These are phyloP conservation scores for Wallacemonas sp. DNA, from an alignment of 208 protist species.

Conservation along the genomic window DNA sequence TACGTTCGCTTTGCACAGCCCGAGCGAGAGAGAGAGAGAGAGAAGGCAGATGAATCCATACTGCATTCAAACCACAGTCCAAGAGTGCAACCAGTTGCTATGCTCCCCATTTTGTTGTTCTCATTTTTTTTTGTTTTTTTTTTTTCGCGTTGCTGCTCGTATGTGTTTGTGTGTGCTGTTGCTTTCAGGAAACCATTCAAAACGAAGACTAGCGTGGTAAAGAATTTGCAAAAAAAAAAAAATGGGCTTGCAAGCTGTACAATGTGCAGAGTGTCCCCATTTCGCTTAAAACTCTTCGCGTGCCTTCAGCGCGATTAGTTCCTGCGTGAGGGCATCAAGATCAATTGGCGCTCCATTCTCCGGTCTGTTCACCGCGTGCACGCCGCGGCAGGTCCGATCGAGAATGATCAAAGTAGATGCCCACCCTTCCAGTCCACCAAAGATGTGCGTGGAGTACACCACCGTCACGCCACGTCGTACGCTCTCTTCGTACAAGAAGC, in stretches of 20 bases:
- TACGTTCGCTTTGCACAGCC: neutral
- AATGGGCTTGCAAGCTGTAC: no score
- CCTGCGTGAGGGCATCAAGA: conserved; percentile 26
- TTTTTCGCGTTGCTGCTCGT: neutral
- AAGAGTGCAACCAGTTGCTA: neutral
- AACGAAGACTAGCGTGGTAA: no score
- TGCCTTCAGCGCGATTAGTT: conserved; percentile 47
- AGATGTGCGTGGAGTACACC: conserved; percentile 93
- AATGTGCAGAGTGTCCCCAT: no score
- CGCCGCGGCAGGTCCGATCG: conserved; percentile 52
- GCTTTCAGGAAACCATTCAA: no score
- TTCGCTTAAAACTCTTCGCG: conserved; percentile 32
- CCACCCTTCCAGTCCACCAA: conserved; percentile 89
- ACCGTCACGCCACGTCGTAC: conserved; percentile 76
- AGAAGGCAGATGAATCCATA: neutral
- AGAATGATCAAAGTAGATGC: conserved; percentile 63
- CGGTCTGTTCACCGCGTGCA: conserved; percentile 41
- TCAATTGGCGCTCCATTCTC: conserved; percentile 21
- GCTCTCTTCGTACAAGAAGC: conserved; percentile 85
- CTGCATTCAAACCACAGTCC: no score
- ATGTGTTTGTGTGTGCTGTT: neutral
- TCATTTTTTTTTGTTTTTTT: neutral
- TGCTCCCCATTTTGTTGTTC: neutral
- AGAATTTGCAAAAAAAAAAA: no score
- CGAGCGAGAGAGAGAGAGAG: conserved; percentile 5